These are phyloP conservation scores for Monosporozyma aerobia DNA, from an alignment of 805 yeast genomes.

Conservation along the genomic window DNA sequence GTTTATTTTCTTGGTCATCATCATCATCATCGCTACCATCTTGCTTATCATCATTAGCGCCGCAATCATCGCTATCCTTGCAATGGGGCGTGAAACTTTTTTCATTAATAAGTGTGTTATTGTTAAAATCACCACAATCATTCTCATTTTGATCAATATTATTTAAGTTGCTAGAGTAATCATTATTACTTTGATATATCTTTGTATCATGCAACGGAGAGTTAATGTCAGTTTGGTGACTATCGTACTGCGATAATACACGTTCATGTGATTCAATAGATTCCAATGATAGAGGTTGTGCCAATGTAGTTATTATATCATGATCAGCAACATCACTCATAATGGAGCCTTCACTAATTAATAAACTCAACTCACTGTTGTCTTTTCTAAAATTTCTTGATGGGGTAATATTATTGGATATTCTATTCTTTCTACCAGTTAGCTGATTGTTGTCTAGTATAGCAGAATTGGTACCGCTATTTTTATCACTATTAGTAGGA, in stretches of 20 bases:
- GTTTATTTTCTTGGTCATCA: constrained; percentile 15
- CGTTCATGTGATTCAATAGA: constrained; percentile 22
- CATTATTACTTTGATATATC: neutral
- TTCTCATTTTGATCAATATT: neutral
- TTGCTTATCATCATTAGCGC: neutral
- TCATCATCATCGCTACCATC: neutral
- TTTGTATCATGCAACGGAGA: constrained; percentile 3
- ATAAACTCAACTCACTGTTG: constrained; percentile 12
- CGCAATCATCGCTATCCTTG: neutral
- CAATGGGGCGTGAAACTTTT: neutral
- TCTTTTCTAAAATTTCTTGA: neutral
- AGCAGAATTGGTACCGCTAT: neutral
- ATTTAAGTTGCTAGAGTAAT: neutral
- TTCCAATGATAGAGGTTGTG: constrained; percentile 54
- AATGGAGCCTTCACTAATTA: constrained; percentile 19
- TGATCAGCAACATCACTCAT: constrained; percentile 9
- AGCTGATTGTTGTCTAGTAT: neutral
- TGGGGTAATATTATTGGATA: neutral
- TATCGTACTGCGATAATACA: neutral
- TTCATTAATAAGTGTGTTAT: neutral
- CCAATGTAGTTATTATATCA: constrained; percentile 6
- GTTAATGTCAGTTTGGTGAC: neutral
- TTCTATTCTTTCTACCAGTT: neutral
- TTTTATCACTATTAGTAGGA: neutral
- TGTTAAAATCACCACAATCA: neutral